Conservation (phyloP, 805 yeast genomes). For the Candida qinlingensis region DNA sequence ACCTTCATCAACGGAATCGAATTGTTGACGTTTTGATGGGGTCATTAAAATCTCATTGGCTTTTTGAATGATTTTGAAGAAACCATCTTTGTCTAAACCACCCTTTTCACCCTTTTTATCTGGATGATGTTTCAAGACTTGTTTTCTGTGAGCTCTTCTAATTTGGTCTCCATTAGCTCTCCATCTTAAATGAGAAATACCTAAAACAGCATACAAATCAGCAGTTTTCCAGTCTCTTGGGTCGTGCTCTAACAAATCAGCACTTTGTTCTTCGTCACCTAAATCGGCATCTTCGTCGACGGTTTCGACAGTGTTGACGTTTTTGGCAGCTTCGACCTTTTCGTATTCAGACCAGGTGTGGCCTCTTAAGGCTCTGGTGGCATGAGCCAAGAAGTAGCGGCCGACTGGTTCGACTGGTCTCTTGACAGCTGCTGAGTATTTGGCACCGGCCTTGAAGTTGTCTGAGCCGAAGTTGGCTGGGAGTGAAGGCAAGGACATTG, state of each 20-base stretch:
- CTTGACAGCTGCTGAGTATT: conserved; percentile 55
- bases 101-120: conserved; percentile 89
- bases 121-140: conserved; percentile 95
- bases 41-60: conserved; percentile 89
- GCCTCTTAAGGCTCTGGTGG: conserved; percentile 90
- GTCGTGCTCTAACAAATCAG: conserved; percentile 74
- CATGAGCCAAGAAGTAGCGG: conserved; percentile 91
- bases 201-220: conserved; percentile 94
- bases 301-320: conserved; percentile 61
- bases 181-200: conserved; percentile 86
- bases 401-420: conserved; percentile 97
- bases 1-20: conserved; percentile 87
- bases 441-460: conserved; percentile 44
- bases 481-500: conserved; percentile 44
- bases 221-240: conserved; percentile 98
- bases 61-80: conserved; percentile 96
- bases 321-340: conserved; percentile 84
- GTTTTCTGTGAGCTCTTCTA: conserved; percentile 94
- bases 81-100: conserved; percentile 90
- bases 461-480: conserved; percentile 49
- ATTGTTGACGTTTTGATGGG: conserved; percentile 83
- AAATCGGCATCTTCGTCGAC: conserved; percentile 49
- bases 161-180: conserved; percentile 89
- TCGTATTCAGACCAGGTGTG: conserved; percentile 99
- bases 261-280: conserved; percentile 69